Conservation (phyloP, 306 rosid genomes). For the Sindora glabra region DNA sequence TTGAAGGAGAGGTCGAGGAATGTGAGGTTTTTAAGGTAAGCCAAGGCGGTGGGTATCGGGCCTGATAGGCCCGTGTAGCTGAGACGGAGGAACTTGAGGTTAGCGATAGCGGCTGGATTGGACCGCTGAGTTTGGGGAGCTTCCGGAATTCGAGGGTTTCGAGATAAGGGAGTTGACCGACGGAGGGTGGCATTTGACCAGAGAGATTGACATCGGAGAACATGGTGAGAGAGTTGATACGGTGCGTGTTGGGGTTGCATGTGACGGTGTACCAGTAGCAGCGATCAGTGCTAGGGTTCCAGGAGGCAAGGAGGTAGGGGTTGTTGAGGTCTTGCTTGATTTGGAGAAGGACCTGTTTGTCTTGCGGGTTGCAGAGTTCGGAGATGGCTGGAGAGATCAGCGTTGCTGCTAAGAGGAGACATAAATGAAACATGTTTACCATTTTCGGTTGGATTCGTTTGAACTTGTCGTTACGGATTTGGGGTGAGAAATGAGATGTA, state of each 20-base stretch:
- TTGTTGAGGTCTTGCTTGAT: conserved; percentile 61
- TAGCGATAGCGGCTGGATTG: conserved; percentile 37
- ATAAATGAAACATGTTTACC: background rate
- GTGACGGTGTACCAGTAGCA: conserved; percentile 56
- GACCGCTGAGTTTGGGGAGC: conserved; percentile 32
- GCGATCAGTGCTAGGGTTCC: conserved; percentile 55
- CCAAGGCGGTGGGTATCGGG: conserved; percentile 32
- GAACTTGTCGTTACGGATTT: no score
- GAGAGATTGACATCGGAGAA: conserved; percentile 25
- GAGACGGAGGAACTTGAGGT: conserved; percentile 24
- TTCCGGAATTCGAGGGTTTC: conserved; percentile 28
- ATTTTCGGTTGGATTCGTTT: background rate
- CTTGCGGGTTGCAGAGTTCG: conserved; percentile 51
- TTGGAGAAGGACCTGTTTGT: conserved; percentile 61
- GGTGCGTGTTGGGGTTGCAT: conserved; percentile 49
- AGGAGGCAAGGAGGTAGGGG: conserved; percentile 54
- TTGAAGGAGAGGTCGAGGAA: conserved; percentile 29
- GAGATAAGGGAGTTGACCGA: conserved; percentile 42
- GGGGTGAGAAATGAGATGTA: background rate
- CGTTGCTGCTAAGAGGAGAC: conserved; percentile 1
- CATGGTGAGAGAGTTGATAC: conserved; percentile 49
- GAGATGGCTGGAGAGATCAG: conserved; percentile 26
- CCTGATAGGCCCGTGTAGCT: conserved; percentile 34
- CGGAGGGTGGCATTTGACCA: conserved; percentile 36
- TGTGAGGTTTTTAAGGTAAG: conserved; percentile 25